Conservation (phyloP, 148 eudicot genomes). For the Cornus suecica region DNA sequence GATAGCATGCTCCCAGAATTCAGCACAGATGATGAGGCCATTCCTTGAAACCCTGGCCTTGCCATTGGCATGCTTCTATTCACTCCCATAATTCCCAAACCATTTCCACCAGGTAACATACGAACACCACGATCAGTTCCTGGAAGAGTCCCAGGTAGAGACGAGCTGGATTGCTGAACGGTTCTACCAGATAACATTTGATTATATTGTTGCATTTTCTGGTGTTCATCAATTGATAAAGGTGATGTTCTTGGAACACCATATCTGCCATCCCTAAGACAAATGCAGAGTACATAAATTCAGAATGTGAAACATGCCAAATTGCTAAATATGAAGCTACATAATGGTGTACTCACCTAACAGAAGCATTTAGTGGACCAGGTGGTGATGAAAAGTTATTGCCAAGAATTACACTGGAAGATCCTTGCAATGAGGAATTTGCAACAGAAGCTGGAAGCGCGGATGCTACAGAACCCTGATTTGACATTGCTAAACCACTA, state of each 20-base stretch:
- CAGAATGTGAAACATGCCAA: conserved; percentile 1
- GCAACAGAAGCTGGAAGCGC: conserved; percentile 32
- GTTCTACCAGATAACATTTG: conserved; percentile 66
- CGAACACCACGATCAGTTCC: conserved; percentile 68
- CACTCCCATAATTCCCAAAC: conserved; percentile 50
- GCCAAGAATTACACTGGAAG: conserved; percentile 29
- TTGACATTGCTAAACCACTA: conserved; percentile 28
- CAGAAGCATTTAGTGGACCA: conserved; percentile 33
- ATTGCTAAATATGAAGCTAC: not conserved
- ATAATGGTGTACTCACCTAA: conserved; percentile 45
- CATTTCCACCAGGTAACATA: conserved; percentile 60
- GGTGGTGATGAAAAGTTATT: conserved; percentile 33
- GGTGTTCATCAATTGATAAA: conserved; percentile 69
- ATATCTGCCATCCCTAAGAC: conserved; percentile 63
- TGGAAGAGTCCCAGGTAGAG: conserved; percentile 57
- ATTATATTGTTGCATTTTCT: conserved; percentile 64
- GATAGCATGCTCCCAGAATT: conserved; percentile 58
- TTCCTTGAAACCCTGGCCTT: conserved; percentile 68
- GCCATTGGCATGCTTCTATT: conserved; percentile 55
- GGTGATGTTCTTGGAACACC: conserved; percentile 58
- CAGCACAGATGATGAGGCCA: conserved; percentile 51
- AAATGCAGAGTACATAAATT: conserved; percentile 1
- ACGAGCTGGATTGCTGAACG: conserved; percentile 40
- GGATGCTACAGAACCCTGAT: conserved; percentile 28
- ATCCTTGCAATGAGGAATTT: conserved; percentile 29